Base-by-base conservation (phyloP, 2,329 filamentous ascomycete genomes). In the Rhynchosporium agropyri region DNA sequence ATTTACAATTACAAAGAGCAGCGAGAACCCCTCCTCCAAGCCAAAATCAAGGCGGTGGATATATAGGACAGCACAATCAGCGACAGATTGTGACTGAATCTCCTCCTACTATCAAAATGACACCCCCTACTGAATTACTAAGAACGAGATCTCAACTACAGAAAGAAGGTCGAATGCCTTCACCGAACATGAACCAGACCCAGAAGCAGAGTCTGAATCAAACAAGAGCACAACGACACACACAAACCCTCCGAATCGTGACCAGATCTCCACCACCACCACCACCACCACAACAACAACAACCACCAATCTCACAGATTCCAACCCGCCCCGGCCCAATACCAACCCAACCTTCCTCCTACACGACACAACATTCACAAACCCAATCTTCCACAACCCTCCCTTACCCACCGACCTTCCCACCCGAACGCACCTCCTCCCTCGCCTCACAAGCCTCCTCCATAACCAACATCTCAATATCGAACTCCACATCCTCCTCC, bases 401-500 rank as follows among this genome's bases (percentile, higher is more conserved):
- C 33, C 26, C 43, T 8, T 60, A 61, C 48, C 55, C 48, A 3
- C 50, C 58, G 13, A 13, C 55, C 13, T 33, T 40, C 13, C 54
- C 61, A 50, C 59, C 57, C 29, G 61, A 61, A 1, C 66, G 63
- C 49, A 60, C 63, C 58, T 64, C 64, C n/a, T 59, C 60, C 28
- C 42, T 42, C 4, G 12, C 62, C 15, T 64, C 62, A 31, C 58
- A 58, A 56, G 33, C 58, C 28, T 68, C 69, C 12, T 28, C 38
- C 26, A 1, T 36, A 45, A 56, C 53, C n/a, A 65, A 57, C 20
- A 12, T 46, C 20, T 63, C 64, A 54, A 55, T 36, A 56, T 74
- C 76, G 20, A 69, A 68, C 15, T 70, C 77, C 42, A 69, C 69
- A 15, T 70, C 77, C 43, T 78, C 78, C 56, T 78, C 80, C 3